Percentiles rank a stretch among this genome's conserved stretches.
These are phyloP conservation scores for Podospora pseudoanserina DNA, from an alignment of 495 filamentous ascomycete genomes.

Conservation along the genomic window DNA sequence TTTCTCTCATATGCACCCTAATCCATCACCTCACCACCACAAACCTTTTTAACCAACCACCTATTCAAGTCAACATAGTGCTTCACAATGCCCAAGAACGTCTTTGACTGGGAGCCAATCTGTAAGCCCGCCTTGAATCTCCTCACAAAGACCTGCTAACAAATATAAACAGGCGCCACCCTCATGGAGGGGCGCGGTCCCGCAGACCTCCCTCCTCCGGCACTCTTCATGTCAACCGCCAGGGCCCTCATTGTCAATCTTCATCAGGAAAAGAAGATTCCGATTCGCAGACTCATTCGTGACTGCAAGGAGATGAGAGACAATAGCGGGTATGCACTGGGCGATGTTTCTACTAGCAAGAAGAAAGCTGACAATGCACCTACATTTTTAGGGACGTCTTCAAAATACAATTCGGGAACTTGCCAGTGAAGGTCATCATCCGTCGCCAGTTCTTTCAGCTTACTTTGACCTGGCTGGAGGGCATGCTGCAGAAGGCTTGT, in stretches of 20 bases:
- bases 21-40: no score
- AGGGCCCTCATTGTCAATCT: background rate
- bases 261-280: background rate
- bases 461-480: background rate
- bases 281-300: background rate
- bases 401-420: background rate
- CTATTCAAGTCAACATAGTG: no score
- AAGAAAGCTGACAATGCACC: background rate
- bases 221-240: background rate
- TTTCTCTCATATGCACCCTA: no score
- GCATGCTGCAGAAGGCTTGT: background rate
- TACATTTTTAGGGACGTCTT: no score
- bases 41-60: no score
- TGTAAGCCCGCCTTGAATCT: background rate
- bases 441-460: background rate
- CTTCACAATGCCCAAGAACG: background rate
- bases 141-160: background rate
- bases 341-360: background rate
- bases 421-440: background rate
- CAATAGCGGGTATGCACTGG: background rate
- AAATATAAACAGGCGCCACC: background rate
- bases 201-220: background rate
- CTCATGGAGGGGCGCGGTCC: background rate
- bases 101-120: background rate
- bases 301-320: background rate